Evolutionary conservation across 2,329 filamentous ascomycete species (phyloP), one percentile per base, ranked within the genome.

Genomic region (Diaporthe citri): DNA sequence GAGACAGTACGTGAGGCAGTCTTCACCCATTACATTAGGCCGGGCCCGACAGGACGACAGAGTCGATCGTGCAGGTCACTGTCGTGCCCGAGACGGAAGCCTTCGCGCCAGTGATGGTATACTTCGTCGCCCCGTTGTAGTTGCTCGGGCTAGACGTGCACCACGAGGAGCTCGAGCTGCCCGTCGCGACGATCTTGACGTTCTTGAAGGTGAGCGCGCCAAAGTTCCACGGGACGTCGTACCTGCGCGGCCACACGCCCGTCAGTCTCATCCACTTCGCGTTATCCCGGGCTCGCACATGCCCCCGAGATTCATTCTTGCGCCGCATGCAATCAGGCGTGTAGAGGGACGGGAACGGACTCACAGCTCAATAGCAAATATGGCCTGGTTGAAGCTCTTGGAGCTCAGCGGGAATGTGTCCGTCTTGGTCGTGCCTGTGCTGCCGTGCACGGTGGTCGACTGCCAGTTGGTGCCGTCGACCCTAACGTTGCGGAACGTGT

Each of bases 131-230:
- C 22, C 77, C 75, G 75, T 84, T 82, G 76, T 85, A 85, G 74
- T 85, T 85, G 59, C 83, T 81, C 0, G 84, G 84, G 13, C 76
- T 79, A 22, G 79, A 82, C 22, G 80, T 80, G 73, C 82, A 83
- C 81, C 81, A 83, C 55, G 81, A 79, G 15, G 81, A 80, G 74
- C 80, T 79, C 1, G 76, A 80, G 43, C 81, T 81, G 39, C 71
- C 52, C 12, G 78, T 57, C 77, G 82, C 80, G 76, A 88, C 88
- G 7, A 89, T 88, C 71, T 86, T 87, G 74, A 91, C 82, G 62
- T 86, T 83, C 76, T 86, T 76, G 73, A 83, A 86, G 10, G 80
- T 81, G n/a, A 86, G 78, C 15, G 79, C 74, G 2, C 84, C 84
- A 75, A 86, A 86, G 76, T 84, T 79, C 84, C 84, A 86, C n/a